A percentile compares a stretch with the other conserved stretches of the same genome.
phyloP scores from a whole-genome alignment of 805 yeast species.

The Saccharomycopsis schoenii region DNA sequence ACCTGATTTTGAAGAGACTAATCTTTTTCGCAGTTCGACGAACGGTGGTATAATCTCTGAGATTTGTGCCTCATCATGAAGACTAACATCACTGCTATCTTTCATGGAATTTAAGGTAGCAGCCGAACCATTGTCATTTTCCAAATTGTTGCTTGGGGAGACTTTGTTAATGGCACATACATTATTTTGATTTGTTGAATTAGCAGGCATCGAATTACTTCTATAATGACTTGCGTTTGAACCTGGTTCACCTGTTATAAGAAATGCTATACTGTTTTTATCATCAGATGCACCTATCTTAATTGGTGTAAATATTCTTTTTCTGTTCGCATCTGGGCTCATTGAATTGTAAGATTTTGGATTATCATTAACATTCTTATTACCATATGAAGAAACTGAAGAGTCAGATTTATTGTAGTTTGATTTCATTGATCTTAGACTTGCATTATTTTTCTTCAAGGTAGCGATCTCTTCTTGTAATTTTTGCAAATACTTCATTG shows the following conservation, averaged over 20 bases:
- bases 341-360: constrained; percentile 19
- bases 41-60: constrained; percentile 59
- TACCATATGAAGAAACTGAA: neutral
- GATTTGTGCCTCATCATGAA: neutral
- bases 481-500: constrained; percentile 57
- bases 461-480: constrained; percentile 59
- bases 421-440: constrained; percentile 28
- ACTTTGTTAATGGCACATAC: neutral
- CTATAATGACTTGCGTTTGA: neutral
- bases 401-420: neutral
- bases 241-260: neutral
- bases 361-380: constrained; percentile 21
- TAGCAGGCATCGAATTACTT: neutral
- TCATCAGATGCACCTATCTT: neutral
- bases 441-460: constrained; percentile 56
- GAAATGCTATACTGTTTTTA: neutral
- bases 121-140: neutral
- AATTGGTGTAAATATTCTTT: neutral
- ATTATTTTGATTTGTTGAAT: neutral
- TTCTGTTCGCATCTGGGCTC: neutral
- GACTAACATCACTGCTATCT: neutral
- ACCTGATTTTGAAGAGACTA: constrained; percentile 67
- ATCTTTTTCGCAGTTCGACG: constrained; percentile 58
- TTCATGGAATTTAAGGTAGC: neutral
- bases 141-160: neutral